Percentiles rank a stretch among this genome's conserved stretches.
phyloP scores from a whole-genome alignment of 2,329 filamentous ascomycete genomes.

The Talaromyces sp. region DNA sequence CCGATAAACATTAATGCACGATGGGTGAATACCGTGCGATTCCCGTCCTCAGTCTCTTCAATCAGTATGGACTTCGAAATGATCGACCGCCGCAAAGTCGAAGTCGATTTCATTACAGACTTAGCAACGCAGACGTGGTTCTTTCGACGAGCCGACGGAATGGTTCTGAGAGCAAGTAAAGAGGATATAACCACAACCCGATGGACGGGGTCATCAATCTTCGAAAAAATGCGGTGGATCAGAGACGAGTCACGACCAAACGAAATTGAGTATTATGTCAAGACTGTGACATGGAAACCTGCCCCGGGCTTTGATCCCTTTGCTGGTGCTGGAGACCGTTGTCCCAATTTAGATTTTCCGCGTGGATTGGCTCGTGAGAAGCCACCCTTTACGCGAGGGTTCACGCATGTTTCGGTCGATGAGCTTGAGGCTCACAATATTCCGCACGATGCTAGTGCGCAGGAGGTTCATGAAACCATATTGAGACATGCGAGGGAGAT shows the following conservation, averaged over 20 bases:
- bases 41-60: conserved; percentile 37
- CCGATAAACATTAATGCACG: conserved; percentile 35
- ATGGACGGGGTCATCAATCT: conserved; percentile 49
- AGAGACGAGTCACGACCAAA: conserved; percentile 43
- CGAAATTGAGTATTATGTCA: conserved; percentile 46
- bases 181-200: conserved; percentile 29
- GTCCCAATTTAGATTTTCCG: conserved; percentile 12
- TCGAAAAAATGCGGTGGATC: conserved; percentile 38
- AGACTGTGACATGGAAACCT: conserved; percentile 37
- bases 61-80: conserved; percentile 51
- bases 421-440: not conserved
- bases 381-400: not conserved
- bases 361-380: not conserved
- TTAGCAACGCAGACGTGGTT: conserved; percentile 36
- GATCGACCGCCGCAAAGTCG: conserved; percentile 44
- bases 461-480: not conserved
- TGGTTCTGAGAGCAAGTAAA: conserved; percentile 30
- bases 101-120: conserved; percentile 47
- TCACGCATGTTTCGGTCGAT: not conserved
- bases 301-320: not conserved
- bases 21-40: conserved; percentile 36
- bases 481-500: not conserved
- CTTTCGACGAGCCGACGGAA: conserved; percentile 35
- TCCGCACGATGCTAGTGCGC: not conserved
- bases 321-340: not conserved